Percentiles rank a stretch among this genome's conserved stretches.
Evolutionary conservation across 1,284 basidiomycete species (phyloP).

Genomic region (Puccinia novopanici): DNA sequence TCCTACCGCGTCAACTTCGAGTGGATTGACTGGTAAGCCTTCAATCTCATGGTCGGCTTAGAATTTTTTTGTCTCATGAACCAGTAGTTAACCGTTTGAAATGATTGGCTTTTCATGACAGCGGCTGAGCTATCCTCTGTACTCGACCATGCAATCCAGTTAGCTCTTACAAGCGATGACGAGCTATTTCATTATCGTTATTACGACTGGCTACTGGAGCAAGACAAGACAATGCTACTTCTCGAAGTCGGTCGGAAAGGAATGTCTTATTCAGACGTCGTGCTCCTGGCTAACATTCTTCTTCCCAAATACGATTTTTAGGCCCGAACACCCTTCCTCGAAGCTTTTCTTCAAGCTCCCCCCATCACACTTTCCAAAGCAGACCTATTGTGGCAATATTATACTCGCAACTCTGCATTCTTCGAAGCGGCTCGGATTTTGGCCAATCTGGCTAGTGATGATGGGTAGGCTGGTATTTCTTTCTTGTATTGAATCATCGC

Average conservation of each 20-base stretch:
- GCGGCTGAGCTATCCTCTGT: slow-evolving; percentile 69
- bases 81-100: slow-evolving; percentile 56
- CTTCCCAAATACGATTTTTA: slow-evolving; percentile 57
- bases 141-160: slow-evolving; percentile 72
- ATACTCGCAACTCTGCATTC: slow-evolving; percentile 84
- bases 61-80: slow-evolving; percentile 58
- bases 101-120: slow-evolving; percentile 52
- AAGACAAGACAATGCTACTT: slow-evolving; percentile 80
- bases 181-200: slow-evolving; percentile 90
- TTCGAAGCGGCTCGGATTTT: slow-evolving; percentile 84
- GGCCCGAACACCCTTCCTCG: slow-evolving; percentile 80
- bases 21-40: slow-evolving; percentile 53
- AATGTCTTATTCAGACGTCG: background rate
- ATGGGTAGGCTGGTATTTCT: slow-evolving; percentile 65
- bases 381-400: slow-evolving; percentile 94
- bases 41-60: slow-evolving; percentile 18
- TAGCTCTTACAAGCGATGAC: slow-evolving; percentile 81
- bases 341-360: slow-evolving; percentile 79
- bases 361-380: slow-evolving; percentile 79
- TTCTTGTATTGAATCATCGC: background rate
- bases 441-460: slow-evolving; percentile 80
- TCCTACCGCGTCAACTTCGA: slow-evolving; percentile 61
- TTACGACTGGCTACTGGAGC: slow-evolving; percentile 87
- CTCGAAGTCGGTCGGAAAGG: slow-evolving; percentile 69
- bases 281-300: background rate